Evolutionary conservation across 805 yeast species (phyloP).

Genomic region (Saccharomyces cerevisiae): DNA sequence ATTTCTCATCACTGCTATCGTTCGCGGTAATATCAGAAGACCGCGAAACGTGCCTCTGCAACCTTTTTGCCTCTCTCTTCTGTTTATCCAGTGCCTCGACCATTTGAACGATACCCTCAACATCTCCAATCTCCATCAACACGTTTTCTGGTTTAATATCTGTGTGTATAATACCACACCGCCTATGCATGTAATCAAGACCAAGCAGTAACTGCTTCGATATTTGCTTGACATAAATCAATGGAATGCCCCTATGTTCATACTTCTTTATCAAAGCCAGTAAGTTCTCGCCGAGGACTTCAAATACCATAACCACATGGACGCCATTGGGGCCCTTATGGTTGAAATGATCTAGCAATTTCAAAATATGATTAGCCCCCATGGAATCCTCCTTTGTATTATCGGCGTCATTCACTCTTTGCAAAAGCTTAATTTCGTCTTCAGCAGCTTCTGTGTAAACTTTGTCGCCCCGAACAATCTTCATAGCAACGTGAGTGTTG

Average conservation of each 20-base stretch:
- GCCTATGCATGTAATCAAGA: slow-evolving; percentile 51
- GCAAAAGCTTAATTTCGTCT: slow-evolving; percentile 80
- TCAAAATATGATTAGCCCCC: slow-evolving; percentile 76
- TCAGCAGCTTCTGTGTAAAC: slow-evolving; percentile 90
- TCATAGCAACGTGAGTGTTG: slow-evolving; percentile 80
- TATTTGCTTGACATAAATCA: slow-evolving; percentile 67
- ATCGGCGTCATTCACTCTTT: slow-evolving; percentile 55
- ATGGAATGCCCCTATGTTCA: slow-evolving; percentile 72
- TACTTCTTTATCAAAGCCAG: slow-evolving; percentile 75
- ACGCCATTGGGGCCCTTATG: slow-evolving; percentile 87
- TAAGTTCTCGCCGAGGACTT: slow-evolving; percentile 89
- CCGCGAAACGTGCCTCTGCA: slow-evolving; percentile 33
- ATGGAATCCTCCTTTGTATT: slow-evolving; percentile 38
- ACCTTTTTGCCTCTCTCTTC: slow-evolving; percentile 35
- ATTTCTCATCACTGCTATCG: neutral
- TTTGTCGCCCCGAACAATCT: slow-evolving; percentile 83
- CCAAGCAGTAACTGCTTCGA: slow-evolving; percentile 71
- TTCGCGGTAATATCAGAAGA: slow-evolving; percentile 4
- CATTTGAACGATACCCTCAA: slow-evolving; percentile 63
- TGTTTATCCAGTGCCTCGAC: slow-evolving; percentile 54
- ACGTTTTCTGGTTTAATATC: slow-evolving; percentile 76
- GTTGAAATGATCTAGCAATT: slow-evolving; percentile 71
- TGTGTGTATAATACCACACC: slow-evolving; percentile 67
- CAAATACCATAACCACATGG: slow-evolving; percentile 95
- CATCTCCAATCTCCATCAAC: slow-evolving; percentile 73